These are phyloP conservation scores for Daldinia grandis DNA, from an alignment of 495 filamentous ascomycete genomes.

Conservation along the genomic window DNA sequence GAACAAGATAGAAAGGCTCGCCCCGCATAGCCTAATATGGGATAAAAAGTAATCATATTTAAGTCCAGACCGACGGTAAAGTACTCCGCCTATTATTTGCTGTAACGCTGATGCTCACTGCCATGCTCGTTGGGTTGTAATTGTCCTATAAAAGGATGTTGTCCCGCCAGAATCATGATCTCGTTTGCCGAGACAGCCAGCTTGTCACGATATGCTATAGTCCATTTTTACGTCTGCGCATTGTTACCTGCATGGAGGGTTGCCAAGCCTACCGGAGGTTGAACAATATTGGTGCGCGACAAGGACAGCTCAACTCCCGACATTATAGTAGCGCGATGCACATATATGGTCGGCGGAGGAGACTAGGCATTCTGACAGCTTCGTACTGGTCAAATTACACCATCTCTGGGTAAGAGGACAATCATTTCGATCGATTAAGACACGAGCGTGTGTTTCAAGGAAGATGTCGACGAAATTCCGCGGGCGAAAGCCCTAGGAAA, in stretches of 20 bases:
- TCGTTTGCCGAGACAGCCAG: slow-evolving; percentile 43
- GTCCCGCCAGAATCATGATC: slow-evolving; percentile 39
- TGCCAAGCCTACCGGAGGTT: slow-evolving; percentile 61
- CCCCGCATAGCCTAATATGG: slow-evolving; percentile 3
- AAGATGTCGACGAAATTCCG: slow-evolving; percentile 64
- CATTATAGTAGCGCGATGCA: slow-evolving; percentile 39
- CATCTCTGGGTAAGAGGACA: slow-evolving; percentile 51
- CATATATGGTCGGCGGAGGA: slow-evolving; percentile 49
- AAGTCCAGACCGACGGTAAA: slow-evolving; percentile 1
- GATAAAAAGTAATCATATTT: slow-evolving; percentile 9
- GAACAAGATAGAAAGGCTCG: slow-evolving; percentile 10
- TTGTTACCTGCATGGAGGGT: slow-evolving; percentile 50
- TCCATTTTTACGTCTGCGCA: slow-evolving; percentile 33
- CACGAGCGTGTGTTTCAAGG: slow-evolving; percentile 52
- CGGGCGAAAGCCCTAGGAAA: slow-evolving; percentile 70
- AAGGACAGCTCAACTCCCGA: slow-evolving; percentile 59
- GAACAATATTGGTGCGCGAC: slow-evolving; percentile 51
- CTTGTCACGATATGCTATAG: slow-evolving; percentile 32
- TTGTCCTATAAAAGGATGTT: slow-evolving; percentile 35
- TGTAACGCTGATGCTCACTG: slow-evolving; percentile 56
- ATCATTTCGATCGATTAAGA: slow-evolving; percentile 51
- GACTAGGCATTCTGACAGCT: slow-evolving; percentile 46
- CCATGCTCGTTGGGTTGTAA: slow-evolving; percentile 68
- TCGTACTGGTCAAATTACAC: slow-evolving; percentile 35
- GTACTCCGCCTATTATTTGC: background rate